These are phyloP conservation scores for Colletotrichum nymphaeae DNA, from an alignment of 2,329 filamentous ascomycete species.

Conservation along the genomic window DNA sequence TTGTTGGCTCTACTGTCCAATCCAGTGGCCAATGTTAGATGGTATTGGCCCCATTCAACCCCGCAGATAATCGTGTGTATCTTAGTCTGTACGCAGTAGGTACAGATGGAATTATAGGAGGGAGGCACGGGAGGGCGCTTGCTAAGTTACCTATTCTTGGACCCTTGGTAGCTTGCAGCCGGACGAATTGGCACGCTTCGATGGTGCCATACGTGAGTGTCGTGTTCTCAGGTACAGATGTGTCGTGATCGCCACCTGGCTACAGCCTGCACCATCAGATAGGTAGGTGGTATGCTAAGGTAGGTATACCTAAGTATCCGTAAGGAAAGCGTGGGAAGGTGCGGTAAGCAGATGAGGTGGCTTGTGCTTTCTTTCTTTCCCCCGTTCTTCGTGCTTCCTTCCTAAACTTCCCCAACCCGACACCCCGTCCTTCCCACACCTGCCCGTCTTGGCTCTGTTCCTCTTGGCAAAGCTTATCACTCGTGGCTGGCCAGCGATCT, in stretches of 20 bases:
- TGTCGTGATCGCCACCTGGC: background rate
- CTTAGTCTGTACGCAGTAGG: background rate
- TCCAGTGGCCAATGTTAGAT: constrained; percentile 10
- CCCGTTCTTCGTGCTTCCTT: background rate
- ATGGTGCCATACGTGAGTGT: background rate
- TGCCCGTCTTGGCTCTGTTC: constrained; percentile 38
- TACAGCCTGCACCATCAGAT: background rate
- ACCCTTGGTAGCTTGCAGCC: background rate
- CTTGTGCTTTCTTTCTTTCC: constrained; percentile 1
- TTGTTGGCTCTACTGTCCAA: background rate
- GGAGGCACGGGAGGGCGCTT: too few relatives aligned
- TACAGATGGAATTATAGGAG: background rate
- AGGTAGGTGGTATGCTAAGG: background rate
- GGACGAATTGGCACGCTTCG: background rate
- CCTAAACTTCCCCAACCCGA: constrained; percentile 15
- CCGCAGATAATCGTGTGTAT: constrained; percentile 2
- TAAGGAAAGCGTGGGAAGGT: too few relatives aligned
- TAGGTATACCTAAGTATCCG: too few relatives aligned
- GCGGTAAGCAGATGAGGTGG: background rate
- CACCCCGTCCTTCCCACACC: constrained; percentile 36
- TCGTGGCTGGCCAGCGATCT: constrained; percentile 39
- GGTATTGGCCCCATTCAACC: constrained; percentile 7
- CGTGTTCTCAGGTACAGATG: background rate
- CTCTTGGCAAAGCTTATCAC: constrained; percentile 51
- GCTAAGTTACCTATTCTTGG: background rate